Evolutionary conservation across 1,284 basidiomycete genomes (phyloP).

Genomic region (Ustilago cynodontis): DNA sequence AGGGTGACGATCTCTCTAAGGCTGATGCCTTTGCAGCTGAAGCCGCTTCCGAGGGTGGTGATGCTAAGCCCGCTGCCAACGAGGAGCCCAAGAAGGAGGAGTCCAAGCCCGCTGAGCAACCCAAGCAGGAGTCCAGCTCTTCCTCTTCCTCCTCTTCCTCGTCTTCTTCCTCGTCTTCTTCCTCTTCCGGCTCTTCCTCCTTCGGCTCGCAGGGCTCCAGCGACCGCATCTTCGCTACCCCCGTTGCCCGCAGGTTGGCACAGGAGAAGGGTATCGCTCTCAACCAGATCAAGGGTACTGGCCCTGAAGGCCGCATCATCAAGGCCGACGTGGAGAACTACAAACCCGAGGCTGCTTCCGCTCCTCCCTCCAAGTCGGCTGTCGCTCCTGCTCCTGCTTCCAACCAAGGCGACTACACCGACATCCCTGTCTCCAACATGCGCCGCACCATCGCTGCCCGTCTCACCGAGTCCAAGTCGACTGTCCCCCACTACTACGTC

Average conservation of each 20-base stretch:
- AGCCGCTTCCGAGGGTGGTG: slow-evolving; percentile 62
- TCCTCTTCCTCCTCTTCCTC: slow-evolving; percentile 30
- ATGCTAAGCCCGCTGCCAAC: slow-evolving; percentile 66
- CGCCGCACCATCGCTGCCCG: slow-evolving; percentile 91
- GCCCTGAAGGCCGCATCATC: slow-evolving; percentile 92
- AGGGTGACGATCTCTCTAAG: slow-evolving; percentile 72
- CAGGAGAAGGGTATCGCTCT: slow-evolving; percentile 94
- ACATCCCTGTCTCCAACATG: slow-evolving; percentile 94
- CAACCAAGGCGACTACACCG: slow-evolving; percentile 80
- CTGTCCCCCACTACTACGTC: slow-evolving; percentile 97
- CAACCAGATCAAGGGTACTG: slow-evolving; percentile 89
- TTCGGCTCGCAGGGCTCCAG: slow-evolving; percentile 51
- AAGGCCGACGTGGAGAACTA: slow-evolving; percentile 94
- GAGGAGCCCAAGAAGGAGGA: slow-evolving; percentile 54
- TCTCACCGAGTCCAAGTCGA: slow-evolving; percentile 91
- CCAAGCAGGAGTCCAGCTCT: slow-evolving; percentile 48
- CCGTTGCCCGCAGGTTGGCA: slow-evolving; percentile 95
- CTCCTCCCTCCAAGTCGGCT: slow-evolving; percentile 32
- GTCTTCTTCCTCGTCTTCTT: slow-evolving; percentile 32
- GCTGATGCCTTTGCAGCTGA: slow-evolving; percentile 82
- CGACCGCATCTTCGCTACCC: slow-evolving; percentile 84
- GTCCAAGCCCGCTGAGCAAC: slow-evolving; percentile 56
- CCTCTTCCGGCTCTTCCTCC: slow-evolving; percentile 42
- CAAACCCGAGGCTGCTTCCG: slow-evolving; percentile 67
- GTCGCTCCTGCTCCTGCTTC: slow-evolving; percentile 47